Conservation (phyloP, 2,329 filamentous ascomycete species). For the Pyricularia pennisetigena region DNA sequence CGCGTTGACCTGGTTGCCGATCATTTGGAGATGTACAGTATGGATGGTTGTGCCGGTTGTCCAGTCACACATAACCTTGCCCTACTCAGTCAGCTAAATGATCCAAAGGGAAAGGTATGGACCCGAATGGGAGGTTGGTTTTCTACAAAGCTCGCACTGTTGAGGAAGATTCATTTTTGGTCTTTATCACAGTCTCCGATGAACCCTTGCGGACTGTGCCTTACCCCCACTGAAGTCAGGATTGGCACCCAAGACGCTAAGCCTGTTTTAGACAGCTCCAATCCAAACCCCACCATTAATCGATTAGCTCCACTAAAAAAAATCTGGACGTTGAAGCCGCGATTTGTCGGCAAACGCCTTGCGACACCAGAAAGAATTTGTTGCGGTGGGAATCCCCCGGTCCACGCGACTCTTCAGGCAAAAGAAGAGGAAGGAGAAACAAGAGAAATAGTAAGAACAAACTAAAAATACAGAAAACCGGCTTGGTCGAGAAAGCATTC, state of each 20-base stretch:
- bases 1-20: background rate
- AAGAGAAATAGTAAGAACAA: background rate
- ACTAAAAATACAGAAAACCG: no score
- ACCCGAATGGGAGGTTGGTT: background rate
- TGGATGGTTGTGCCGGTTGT: background rate
- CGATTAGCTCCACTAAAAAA: slow-evolving; percentile 1
- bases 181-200: background rate
- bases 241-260: background rate
- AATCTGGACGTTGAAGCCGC: background rate
- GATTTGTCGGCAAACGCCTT: background rate
- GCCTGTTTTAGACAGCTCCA: background rate
- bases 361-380: background rate
- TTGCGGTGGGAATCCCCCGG: background rate
- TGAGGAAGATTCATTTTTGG: rapidly evolving
- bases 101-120: background rate
- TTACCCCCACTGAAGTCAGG: no score
- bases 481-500: background rate
- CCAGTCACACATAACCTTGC: background rate
- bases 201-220: no score
- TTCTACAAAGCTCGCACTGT: background rate
- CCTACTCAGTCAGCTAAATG: background rate
- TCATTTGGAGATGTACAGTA: background rate
- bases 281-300: background rate
- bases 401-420: background rate
- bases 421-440: background rate